These are phyloP conservation scores for Trifolium subterraneum DNA, from an alignment of 306 rosid species.

Conservation along the genomic window DNA sequence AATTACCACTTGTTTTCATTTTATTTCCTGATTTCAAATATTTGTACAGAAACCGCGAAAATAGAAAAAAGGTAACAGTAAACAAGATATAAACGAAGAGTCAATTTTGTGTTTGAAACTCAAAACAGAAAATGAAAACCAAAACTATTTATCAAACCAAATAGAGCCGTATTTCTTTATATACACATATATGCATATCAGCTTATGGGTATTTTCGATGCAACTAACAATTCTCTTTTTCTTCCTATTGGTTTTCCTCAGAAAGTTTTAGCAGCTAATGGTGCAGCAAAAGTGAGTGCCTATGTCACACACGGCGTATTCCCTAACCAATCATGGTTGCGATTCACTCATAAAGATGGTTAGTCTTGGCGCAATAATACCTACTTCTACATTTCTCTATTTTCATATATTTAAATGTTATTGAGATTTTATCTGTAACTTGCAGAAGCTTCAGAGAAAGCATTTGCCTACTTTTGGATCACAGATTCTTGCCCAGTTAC, in stretches of 20 bases:
- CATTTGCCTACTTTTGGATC: slow-evolving; percentile 90
- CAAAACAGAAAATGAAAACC: no score
- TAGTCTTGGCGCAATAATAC: slow-evolving; percentile 33
- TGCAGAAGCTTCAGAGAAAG: slow-evolving; percentile 55
- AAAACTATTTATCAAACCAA: background rate
- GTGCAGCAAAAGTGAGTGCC: slow-evolving; percentile 92
- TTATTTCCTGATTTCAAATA: no score
- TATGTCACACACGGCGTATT: slow-evolving; percentile 92
- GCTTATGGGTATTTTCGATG: background rate
- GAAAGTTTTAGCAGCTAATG: slow-evolving; percentile 89
- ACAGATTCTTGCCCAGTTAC: slow-evolving; percentile 94
- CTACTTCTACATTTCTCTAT: background rate
- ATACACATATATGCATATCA: background rate
- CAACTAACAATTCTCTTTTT: slow-evolving; percentile 24
- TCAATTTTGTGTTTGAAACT: no score
- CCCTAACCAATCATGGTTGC: slow-evolving; percentile 82
- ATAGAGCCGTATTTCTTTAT: background rate
- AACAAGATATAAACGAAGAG: no score
- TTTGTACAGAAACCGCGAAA: no score
- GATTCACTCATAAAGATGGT: slow-evolving; percentile 76
- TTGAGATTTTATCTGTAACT: slow-evolving; percentile 1
- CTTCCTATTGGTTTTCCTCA: slow-evolving; percentile 31
- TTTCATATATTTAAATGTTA: background rate
- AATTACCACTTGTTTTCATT: no score
- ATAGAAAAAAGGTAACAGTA: no score